Evolutionary conservation across 2,329 filamentous ascomycete genomes (phyloP).

Genomic region (Neonectria sp.): DNA sequence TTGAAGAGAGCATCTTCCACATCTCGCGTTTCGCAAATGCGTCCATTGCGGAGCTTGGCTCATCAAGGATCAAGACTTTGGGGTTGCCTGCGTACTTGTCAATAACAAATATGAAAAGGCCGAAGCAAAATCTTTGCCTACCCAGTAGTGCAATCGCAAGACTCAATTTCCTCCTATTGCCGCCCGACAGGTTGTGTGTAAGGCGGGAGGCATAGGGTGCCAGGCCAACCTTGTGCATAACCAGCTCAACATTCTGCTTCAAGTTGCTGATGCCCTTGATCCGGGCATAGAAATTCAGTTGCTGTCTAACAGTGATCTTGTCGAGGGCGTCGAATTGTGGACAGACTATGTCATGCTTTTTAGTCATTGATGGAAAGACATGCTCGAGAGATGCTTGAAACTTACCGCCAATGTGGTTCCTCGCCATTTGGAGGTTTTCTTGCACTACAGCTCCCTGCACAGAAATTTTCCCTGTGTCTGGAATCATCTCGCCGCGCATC

Average conservation of each 20-base stretch:
- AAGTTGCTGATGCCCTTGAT: slow-evolving; percentile 82
- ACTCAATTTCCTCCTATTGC: slow-evolving; percentile 89
- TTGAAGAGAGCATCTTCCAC: slow-evolving; percentile 76
- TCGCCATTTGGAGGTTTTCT: slow-evolving; percentile 60
- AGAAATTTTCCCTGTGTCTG: slow-evolving; percentile 62
- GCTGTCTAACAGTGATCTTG: slow-evolving; percentile 85
- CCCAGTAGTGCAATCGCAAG: slow-evolving; percentile 72
- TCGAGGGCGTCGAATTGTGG: slow-evolving; percentile 89
- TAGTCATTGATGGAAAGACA: no score
- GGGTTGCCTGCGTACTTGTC: slow-evolving; percentile 77
- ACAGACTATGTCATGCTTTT: slow-evolving; percentile 76
- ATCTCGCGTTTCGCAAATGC: slow-evolving; percentile 88
- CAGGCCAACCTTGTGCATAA: slow-evolving; percentile 82
- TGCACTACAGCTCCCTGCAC: slow-evolving; percentile 65
- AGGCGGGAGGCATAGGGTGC: slow-evolving; percentile 77
- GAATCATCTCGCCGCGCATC: slow-evolving; percentile 84
- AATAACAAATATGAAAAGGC: no score
- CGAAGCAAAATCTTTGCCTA: slow-evolving; percentile 68
- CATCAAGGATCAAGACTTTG: slow-evolving; percentile 84
- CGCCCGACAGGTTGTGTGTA: slow-evolving; percentile 83
- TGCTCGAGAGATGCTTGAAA: no score
- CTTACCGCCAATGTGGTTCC: no score
- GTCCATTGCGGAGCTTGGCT: slow-evolving; percentile 88
- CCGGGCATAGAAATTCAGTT: slow-evolving; percentile 85
- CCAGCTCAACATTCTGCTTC: slow-evolving; percentile 78